These are phyloP conservation scores for Mycogone perniciosa DNA, from an alignment of 2,329 filamentous ascomycete species.

Conservation along the genomic window DNA sequence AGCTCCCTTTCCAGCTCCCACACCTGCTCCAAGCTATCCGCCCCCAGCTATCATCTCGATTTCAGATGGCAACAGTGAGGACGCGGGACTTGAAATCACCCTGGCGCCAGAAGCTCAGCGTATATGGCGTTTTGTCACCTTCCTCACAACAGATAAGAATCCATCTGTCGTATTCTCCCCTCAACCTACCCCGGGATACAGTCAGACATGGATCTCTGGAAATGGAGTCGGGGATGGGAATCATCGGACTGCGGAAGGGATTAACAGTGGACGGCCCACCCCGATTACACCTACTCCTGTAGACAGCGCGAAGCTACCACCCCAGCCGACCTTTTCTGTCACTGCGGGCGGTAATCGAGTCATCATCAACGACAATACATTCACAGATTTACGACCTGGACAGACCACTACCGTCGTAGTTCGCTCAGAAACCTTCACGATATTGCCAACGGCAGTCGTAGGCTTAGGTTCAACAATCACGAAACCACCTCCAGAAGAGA, in stretches of 20 bases:
- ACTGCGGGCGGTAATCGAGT: constrained; percentile 40
- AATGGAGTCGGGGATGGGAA: constrained; percentile 5
- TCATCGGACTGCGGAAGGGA: constrained; percentile 15
- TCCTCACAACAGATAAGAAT: constrained; percentile 50
- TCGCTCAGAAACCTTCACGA: constrained; percentile 38
- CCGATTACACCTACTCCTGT: neutral
- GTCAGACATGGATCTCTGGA: constrained; percentile 14
- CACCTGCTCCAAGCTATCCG: neutral
- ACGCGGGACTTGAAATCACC: constrained; percentile 1
- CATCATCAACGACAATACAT: constrained; percentile 41
- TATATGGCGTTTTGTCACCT: constrained; percentile 31
- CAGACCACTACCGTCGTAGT: constrained; percentile 38
- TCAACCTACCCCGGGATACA: constrained; percentile 34
- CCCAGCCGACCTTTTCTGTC: constrained; percentile 30
- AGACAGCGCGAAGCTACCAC: constrained; percentile 4
- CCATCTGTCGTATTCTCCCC: constrained; percentile 41
- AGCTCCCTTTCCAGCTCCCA: neutral
- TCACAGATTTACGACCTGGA: constrained; percentile 31
- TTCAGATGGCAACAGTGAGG: neutral
- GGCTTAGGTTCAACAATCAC: constrained; percentile 39
- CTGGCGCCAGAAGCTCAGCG: constrained; percentile 1
- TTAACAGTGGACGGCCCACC: neutral
- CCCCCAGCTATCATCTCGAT: neutral
- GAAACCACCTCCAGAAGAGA: constrained; percentile 31
- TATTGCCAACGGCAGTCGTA: constrained; percentile 40